These are phyloP conservation scores for Kwoniella europaea DNA, from an alignment of 768 basidiomycete genomes.

Conservation along the genomic window DNA sequence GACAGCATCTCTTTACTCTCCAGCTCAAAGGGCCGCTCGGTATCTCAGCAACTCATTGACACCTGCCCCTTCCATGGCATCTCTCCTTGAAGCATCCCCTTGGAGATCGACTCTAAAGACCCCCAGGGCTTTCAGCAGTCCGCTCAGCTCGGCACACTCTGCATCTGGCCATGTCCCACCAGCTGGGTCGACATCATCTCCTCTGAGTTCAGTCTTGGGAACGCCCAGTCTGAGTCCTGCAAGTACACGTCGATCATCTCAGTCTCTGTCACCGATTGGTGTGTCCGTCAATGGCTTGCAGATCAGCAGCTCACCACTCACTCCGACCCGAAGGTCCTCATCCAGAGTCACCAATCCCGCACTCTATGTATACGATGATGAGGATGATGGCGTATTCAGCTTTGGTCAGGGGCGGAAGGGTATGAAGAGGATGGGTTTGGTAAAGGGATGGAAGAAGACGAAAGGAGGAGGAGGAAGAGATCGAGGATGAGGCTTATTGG, in stretches of 20 bases:
- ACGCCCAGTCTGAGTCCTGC: too few species aligned
- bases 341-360: too few species aligned
- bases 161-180: background rate
- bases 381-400: background rate
- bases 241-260: too few species aligned
- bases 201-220: too few species aligned
- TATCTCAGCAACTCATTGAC: background rate
- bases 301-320: too few species aligned
- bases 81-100: background rate
- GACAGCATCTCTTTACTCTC: background rate
- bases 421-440: background rate
- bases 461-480: background rate
- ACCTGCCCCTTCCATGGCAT: background rate
- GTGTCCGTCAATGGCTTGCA: too few species aligned
- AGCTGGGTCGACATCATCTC: too few species aligned
- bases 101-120: background rate
- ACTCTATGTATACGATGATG: too few species aligned
- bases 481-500: background rate
- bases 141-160: background rate
- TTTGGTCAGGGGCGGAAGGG: background rate
- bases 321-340: too few species aligned
- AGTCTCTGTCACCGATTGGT: too few species aligned
- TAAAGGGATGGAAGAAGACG: too few species aligned
- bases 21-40: background rate
- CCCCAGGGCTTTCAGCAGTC: background rate